These are phyloP conservation scores for Pisolithus orientalis DNA, from an alignment of 768 basidiomycete species.

Conservation along the genomic window DNA sequence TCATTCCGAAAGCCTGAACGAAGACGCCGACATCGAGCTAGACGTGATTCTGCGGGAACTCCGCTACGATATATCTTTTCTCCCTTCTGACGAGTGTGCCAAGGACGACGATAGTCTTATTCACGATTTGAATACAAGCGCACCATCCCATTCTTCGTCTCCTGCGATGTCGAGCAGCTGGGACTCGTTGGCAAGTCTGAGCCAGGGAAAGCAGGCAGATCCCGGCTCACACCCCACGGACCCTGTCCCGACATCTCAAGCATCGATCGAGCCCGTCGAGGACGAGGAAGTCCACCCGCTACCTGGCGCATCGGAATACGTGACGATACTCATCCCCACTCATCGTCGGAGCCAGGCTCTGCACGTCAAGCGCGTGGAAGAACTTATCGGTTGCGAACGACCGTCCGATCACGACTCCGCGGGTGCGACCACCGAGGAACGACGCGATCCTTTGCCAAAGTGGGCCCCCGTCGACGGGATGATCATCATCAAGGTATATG, in stretches of 20 bases:
- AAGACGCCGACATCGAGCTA: too few relatives aligned
- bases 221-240: background rate
- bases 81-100: too few relatives aligned
- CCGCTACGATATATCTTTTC: too few relatives aligned
- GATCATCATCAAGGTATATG: slow-evolving; percentile 35
- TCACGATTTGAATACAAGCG: too few relatives aligned
- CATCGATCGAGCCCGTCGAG: background rate
- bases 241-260: background rate
- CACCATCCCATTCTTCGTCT: too few relatives aligned
- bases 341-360: slow-evolving; percentile 3
- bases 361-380: background rate
- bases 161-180: too few relatives aligned
- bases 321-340: background rate
- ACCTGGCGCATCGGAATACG: background rate
- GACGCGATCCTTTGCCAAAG: background rate
- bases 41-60: too few relatives aligned
- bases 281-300: background rate
- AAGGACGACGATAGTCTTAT: too few relatives aligned
- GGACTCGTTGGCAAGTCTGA: too few relatives aligned
- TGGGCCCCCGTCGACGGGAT: slow-evolving; percentile 30
- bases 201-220: too few relatives aligned
- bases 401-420: background rate
- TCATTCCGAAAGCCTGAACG: too few relatives aligned
- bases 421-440: background rate
- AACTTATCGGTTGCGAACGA: background rate